Percentiles rank a stretch among this genome's conserved stretches.
Conservation (phyloP, 495 filamentous ascomycete species). For the Neurospora tetraspora region DNA sequence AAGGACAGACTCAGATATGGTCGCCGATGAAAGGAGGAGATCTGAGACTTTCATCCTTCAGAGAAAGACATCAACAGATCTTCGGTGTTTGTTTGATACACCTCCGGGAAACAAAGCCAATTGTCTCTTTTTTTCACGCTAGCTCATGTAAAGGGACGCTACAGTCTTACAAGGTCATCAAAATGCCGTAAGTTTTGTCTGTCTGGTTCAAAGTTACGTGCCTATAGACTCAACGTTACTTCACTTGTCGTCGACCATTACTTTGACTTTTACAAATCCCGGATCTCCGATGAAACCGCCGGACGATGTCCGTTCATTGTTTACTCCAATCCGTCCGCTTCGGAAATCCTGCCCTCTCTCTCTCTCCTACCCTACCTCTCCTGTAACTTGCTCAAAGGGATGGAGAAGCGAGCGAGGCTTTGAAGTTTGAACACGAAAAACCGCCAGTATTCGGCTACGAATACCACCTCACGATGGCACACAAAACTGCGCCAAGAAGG, state of each 20-base stretch:
- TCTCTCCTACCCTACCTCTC: background rate
- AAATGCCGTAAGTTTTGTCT: background rate
- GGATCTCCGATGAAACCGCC: background rate
- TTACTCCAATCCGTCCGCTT: background rate
- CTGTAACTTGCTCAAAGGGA: background rate
- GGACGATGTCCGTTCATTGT: background rate
- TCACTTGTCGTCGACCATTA: background rate
- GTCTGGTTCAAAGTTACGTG: background rate
- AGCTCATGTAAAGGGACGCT: background rate
- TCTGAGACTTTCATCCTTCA: background rate
- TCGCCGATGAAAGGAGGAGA: background rate
- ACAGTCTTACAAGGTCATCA: background rate
- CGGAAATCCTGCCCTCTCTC: background rate
- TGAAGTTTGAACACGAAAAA: background rate
- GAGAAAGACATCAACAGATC: background rate
- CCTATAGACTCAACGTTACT: background rate
- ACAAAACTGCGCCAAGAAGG: background rate
- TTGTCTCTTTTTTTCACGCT: background rate
- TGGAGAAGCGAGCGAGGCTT: background rate
- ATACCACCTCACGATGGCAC: background rate
- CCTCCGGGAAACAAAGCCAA: background rate
- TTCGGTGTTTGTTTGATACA: background rate
- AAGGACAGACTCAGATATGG: background rate
- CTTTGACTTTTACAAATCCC: background rate
- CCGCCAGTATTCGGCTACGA: background rate